Percentiles rank a stretch among this genome's conserved stretches.
Evolutionary conservation across 306 rosid genomes (phyloP).

Genomic region (Cajanus cajan): DNA sequence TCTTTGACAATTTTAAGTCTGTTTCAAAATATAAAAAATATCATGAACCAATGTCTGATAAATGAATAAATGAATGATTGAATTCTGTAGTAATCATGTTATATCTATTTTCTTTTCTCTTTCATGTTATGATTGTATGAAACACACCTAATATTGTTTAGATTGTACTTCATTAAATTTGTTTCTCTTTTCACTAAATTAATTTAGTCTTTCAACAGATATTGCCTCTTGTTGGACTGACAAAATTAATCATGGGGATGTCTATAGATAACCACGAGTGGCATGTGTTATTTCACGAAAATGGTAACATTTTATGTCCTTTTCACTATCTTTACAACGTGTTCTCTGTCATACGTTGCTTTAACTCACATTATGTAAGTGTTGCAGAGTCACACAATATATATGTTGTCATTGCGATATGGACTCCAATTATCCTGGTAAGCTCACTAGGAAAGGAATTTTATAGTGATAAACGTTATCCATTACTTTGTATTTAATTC

Average conservation of each 20-base stretch:
- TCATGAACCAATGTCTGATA: neutral
- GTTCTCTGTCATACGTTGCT: neutral
- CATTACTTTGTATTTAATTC: conserved; percentile 13
- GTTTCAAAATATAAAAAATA: no score
- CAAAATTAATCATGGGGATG: conserved; percentile 73
- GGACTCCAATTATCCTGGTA: conserved; percentile 95
- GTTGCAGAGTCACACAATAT: conserved; percentile 62
- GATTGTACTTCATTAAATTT: neutral
- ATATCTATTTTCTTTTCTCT: no score
- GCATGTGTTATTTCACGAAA: conserved; percentile 86
- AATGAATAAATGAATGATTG: conserved; percentile 5
- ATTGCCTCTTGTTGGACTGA: conserved; percentile 76
- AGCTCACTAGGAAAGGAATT: conserved; percentile 36
- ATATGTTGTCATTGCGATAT: conserved; percentile 64
- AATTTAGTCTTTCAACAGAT: conserved; percentile 57
- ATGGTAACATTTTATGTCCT: conserved; percentile 49
- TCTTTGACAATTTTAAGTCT: no score
- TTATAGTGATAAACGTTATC: neutral
- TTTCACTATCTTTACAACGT: conserved; percentile 6
- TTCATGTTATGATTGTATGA: neutral
- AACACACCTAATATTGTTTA: no score
- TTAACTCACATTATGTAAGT: conserved; percentile 29
- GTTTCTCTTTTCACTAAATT: conserved; percentile 22
- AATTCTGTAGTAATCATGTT: no score
- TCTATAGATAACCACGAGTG: conserved; percentile 70